These are phyloP conservation scores for Boletus rubroflammeus DNA, from an alignment of 768 basidiomycete species.

Conservation along the genomic window DNA sequence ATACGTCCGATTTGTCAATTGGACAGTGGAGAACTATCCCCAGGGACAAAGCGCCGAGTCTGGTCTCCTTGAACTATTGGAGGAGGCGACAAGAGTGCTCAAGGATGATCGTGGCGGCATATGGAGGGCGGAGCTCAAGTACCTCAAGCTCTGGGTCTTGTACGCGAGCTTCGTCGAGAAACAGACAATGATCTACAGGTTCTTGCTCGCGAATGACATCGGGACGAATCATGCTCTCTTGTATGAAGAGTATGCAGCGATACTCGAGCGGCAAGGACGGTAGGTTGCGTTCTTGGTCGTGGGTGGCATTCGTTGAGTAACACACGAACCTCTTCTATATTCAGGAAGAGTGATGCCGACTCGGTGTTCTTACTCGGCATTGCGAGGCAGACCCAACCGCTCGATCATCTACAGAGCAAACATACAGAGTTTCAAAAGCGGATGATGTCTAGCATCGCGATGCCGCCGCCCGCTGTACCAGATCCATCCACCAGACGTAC, in stretches of 20 bases:
- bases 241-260: constrained; percentile 90
- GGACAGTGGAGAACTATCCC: constrained; percentile 93
- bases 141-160: constrained; percentile 91
- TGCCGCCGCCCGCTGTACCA: constrained; percentile 36
- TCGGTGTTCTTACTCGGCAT: constrained; percentile 86
- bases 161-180: constrained; percentile 92
- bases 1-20: constrained; percentile 81
- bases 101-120: constrained; percentile 69
- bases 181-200: constrained; percentile 84
- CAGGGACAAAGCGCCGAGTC: constrained; percentile 88
- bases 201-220: constrained; percentile 87
- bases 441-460: constrained; percentile 60
- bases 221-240: constrained; percentile 76
- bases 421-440: constrained; percentile 89
- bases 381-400: constrained; percentile 72
- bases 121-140: constrained; percentile 79
- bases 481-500: constrained; percentile 38
- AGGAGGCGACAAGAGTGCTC: constrained; percentile 85
- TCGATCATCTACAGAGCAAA: constrained; percentile 73
- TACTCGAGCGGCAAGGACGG: constrained; percentile 81
- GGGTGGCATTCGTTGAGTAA: constrained; percentile 29
- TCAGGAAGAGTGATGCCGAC: constrained; percentile 85
- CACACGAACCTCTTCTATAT: neutral
- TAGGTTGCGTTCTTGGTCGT: constrained; percentile 38
- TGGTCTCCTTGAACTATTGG: constrained; percentile 86